phyloP scores from a whole-genome alignment of 2,329 filamentous ascomycete genomes.

The Ilyonectria mors-panacis region DNA sequence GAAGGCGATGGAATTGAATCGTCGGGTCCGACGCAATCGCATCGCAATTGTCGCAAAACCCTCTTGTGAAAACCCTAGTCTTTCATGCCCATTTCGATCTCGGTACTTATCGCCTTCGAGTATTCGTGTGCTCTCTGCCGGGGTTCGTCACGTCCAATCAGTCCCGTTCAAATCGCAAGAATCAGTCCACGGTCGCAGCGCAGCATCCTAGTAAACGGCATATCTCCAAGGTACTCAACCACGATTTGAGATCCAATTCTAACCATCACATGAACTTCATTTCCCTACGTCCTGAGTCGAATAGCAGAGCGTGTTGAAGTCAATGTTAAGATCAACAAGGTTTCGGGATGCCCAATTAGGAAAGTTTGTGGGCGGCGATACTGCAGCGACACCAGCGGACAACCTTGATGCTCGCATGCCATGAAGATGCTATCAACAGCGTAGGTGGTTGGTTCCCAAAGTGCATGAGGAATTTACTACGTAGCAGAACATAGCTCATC shows the following conservation, averaged over 20 bases:
- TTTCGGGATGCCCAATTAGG: too few relatives aligned
- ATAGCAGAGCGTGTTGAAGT: too few relatives aligned
- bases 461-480: too few relatives aligned
- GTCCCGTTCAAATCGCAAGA: constrained; percentile 12
- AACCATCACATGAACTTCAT: too few relatives aligned
- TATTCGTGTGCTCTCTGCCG: constrained; percentile 21
- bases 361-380: too few relatives aligned
- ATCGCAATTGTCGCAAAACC: neutral
- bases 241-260: too few relatives aligned
- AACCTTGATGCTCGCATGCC: too few relatives aligned
- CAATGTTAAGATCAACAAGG: too few relatives aligned
- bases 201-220: neutral
- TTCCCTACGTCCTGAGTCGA: too few relatives aligned
- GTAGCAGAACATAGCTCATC: neutral
- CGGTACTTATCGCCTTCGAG: constrained; percentile 23
- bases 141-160: constrained; percentile 10
- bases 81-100: constrained; percentile 7
- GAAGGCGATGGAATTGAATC: neutral
- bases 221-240: neutral
- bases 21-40: constrained; percentile 16
- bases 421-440: too few relatives aligned
- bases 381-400: neutral
- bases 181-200: constrained; percentile 4
- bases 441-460: too few relatives aligned
- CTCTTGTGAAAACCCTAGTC: neutral